These are phyloP conservation scores for Corylus avellana DNA, from an alignment of 306 rosid genomes.

Conservation along the genomic window DNA sequence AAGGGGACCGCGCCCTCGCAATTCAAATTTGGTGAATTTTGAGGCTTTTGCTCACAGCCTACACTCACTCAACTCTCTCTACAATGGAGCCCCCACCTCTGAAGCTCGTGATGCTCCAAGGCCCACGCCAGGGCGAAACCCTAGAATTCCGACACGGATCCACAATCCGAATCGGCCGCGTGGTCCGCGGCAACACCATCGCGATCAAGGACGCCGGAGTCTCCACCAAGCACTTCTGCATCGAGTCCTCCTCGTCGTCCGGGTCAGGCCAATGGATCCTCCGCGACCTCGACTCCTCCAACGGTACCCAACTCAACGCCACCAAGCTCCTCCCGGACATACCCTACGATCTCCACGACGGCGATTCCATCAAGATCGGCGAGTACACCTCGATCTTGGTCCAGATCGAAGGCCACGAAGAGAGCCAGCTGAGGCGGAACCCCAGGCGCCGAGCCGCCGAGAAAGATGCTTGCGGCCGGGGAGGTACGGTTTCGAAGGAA, in stretches of 20 bases:
- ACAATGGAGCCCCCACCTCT: slow-evolving; percentile 53
- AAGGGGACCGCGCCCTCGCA: not conserved
- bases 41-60: not conserved
- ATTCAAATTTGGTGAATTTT: slow-evolving; percentile 1
- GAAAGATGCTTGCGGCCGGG: slow-evolving; percentile 13
- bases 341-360: slow-evolving; percentile 44
- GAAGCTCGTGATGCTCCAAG: slow-evolving; percentile 49
- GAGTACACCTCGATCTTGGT: slow-evolving; percentile 60
- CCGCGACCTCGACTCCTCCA: slow-evolving; percentile 75
- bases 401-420: slow-evolving; percentile 24
- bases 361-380: slow-evolving; percentile 61
- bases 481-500: slow-evolving; percentile 27
- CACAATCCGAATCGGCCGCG: slow-evolving; percentile 60
- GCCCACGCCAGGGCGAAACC: slow-evolving; percentile 70
- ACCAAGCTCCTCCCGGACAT: slow-evolving; percentile 33
- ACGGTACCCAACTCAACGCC: slow-evolving; percentile 75
- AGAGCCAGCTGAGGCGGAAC: slow-evolving; percentile 37
- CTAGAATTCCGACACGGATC: slow-evolving; percentile 46
- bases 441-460: slow-evolving; percentile 44
- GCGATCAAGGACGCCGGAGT: slow-evolving; percentile 71
- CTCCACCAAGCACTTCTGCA: slow-evolving; percentile 72
- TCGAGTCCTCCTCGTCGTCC: slow-evolving; percentile 35
- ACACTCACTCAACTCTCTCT: not conserved
- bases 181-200: slow-evolving; percentile 63
- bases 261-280: slow-evolving; percentile 53